Evolutionary conservation across 2,329 filamentous ascomycete species (phyloP).

Genomic region (Scopulariopsis brevicaulis): DNA sequence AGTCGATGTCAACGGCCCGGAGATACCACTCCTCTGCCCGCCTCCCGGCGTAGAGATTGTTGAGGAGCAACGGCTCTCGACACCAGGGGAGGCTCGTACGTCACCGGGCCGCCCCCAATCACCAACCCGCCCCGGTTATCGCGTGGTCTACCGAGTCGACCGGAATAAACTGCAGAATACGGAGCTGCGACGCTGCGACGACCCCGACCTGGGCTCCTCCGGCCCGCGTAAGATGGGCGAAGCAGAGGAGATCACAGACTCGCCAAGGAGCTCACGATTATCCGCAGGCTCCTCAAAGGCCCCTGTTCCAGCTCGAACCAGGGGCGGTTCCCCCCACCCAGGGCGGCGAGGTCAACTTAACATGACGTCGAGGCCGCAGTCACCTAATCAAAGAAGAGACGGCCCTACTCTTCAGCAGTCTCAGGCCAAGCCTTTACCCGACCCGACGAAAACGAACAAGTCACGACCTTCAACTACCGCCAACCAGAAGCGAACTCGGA

Average conservation of each 20-base stretch:
- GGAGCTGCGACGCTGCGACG: conserved; percentile 20
- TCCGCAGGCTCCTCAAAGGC: neutral
- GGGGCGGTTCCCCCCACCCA: neutral
- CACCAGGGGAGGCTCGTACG: neutral
- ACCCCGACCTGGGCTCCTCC: conserved; percentile 15
- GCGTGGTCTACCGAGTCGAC: conserved; percentile 48
- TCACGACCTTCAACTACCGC: conserved; percentile 4
- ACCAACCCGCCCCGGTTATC: conserved; percentile 26
- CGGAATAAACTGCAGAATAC: conserved; percentile 36
- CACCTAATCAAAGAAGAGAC: neutral
- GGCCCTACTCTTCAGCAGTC: neutral
- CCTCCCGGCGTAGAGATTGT: conserved; percentile 49
- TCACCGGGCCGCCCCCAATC: conserved; percentile 8
- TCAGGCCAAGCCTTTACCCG: neutral
- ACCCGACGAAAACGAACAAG: neutral
- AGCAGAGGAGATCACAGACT: conserved; percentile 9
- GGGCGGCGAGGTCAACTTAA: neutral
- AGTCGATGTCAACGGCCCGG: conserved; percentile 46
- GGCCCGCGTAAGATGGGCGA: conserved; percentile 16
- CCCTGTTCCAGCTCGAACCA: neutral
- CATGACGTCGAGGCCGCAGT: neutral
- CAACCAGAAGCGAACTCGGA: conserved; percentile 10
- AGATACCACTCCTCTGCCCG: conserved; percentile 37
- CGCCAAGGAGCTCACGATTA: neutral
- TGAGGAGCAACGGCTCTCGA: conserved; percentile 25